phyloP scores from a whole-genome alignment of 139 green algal species.

The Tetradesmus obliquus region DNA sequence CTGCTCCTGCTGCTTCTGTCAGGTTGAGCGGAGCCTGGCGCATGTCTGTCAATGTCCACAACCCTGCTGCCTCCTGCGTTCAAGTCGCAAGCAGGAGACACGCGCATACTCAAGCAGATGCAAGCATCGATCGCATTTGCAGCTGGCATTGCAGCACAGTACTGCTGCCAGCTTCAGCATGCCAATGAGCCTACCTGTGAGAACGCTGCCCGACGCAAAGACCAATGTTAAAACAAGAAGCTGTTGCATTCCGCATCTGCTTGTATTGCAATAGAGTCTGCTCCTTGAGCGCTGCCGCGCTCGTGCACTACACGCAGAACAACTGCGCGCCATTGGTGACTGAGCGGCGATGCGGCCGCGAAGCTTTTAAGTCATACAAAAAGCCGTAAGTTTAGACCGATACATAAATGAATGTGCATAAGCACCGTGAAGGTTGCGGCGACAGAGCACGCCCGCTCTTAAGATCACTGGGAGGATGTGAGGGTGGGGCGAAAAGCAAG shows the following conservation, averaged over 20 bases:
- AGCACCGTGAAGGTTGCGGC: background rate
- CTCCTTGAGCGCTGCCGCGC: background rate
- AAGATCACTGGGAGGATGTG: background rate
- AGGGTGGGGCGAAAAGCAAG: background rate
- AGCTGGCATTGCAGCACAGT: background rate
- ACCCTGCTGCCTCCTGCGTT: background rate
- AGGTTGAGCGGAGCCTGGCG: background rate
- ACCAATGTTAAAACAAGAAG: background rate
- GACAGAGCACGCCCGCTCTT: background rate
- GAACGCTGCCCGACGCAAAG: background rate
- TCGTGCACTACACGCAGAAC: background rate
- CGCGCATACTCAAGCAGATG: no score
- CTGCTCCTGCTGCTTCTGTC: slow-evolving; percentile 7
- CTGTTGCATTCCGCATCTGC: background rate
- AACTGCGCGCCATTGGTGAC: background rate
- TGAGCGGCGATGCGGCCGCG: background rate
- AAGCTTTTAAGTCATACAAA: background rate
- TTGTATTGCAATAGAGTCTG: background rate
- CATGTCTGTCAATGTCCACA: background rate
- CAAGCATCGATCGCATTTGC: no score
- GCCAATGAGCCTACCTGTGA: background rate
- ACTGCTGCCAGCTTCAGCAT: background rate
- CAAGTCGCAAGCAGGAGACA: no score
- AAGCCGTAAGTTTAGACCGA: no score
- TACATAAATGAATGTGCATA: background rate